Conservation (phyloP, 495 filamentous ascomycete genomes). For the Trichodelitschia bisporula region DNA sequence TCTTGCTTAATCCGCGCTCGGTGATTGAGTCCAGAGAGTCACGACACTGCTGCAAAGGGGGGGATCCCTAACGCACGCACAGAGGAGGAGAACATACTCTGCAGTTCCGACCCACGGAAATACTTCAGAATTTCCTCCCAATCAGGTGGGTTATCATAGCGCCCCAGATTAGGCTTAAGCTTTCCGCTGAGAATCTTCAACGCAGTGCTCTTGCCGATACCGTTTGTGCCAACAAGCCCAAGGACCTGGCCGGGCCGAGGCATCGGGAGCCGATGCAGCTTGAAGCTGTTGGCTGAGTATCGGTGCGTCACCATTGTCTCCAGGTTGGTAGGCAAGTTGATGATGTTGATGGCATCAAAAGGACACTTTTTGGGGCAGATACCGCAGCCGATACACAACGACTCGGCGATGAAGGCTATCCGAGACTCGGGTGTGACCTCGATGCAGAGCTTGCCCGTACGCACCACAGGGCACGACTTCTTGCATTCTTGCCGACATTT, state of each 20-base stretch:
- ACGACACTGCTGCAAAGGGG: too few species aligned
- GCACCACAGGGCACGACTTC: slow-evolving; percentile 93
- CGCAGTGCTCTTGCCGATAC: slow-evolving; percentile 97
- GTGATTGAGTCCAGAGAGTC: too few species aligned
- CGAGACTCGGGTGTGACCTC: slow-evolving; percentile 77
- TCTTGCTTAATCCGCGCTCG: too few species aligned
- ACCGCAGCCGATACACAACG: slow-evolving; percentile 89
- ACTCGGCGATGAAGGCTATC: slow-evolving; percentile 94
- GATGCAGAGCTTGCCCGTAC: slow-evolving; percentile 91
- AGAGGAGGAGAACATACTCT: too few species aligned
- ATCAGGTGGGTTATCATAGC: slow-evolving; percentile 88
- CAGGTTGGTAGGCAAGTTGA: slow-evolving; percentile 97
- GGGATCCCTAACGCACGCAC: too few species aligned
- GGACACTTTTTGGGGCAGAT: slow-evolving; percentile 98
- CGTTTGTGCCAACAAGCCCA: slow-evolving; percentile 92
- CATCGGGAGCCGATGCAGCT: slow-evolving; percentile 87
- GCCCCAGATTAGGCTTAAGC: slow-evolving; percentile 87
- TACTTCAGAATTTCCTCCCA: slow-evolving; percentile 98
- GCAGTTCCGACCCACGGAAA: slow-evolving; percentile 89
- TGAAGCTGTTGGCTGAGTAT: slow-evolving; percentile 98
- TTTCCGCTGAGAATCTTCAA: slow-evolving; percentile 96
- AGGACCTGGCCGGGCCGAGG: slow-evolving; percentile 91
- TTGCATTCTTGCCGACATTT: slow-evolving; percentile 99
- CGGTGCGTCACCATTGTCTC: slow-evolving; percentile 94
- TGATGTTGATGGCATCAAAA: slow-evolving; percentile 97